phyloP scores from a whole-genome alignment of 2,329 filamentous ascomycete genomes.

The Monosporascus sp. region DNA sequence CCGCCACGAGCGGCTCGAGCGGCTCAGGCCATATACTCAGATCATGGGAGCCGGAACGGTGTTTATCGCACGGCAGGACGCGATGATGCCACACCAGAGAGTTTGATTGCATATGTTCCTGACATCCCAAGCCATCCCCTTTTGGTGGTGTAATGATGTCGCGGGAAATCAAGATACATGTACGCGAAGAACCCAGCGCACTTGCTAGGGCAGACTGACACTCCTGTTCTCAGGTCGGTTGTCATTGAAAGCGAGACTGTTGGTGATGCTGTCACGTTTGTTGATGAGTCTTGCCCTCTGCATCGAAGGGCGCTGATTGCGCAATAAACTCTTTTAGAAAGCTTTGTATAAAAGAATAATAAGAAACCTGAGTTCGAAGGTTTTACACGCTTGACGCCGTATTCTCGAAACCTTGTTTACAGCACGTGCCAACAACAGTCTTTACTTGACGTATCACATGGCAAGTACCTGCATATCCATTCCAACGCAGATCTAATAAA shows the following conservation, averaged over 20 bases:
- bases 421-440: too few relatives aligned
- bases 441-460: too few relatives aligned
- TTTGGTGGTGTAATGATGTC: slow-evolving; percentile 58
- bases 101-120: slow-evolving; percentile 5
- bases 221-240: slow-evolving; percentile 18
- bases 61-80: background rate
- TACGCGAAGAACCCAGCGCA: slow-evolving; percentile 17
- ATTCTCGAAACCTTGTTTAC: too few relatives aligned
- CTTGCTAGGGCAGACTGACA: slow-evolving; percentile 10
- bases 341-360: too few relatives aligned
- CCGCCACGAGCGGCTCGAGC: slow-evolving; percentile 16
- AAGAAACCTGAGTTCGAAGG: too few relatives aligned
- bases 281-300: slow-evolving; percentile 25
- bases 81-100: background rate
- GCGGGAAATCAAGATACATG: slow-evolving; percentile 55
- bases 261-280: slow-evolving; percentile 24
- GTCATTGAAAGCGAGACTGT: slow-evolving; percentile 30
- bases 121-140: slow-evolving; percentile 11
- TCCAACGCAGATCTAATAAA: too few relatives aligned
- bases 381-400: too few relatives aligned
- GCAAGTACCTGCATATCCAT: too few relatives aligned
- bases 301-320: background rate
- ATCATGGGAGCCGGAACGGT: slow-evolving; percentile 20
- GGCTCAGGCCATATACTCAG: slow-evolving; percentile 28
- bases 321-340: too few relatives aligned